Percentiles rank a stretch among this genome's conserved stretches.
These are phyloP conservation scores for Phialophora macrospora DNA, from an alignment of 2,329 filamentous ascomycete genomes.

Conservation along the genomic window DNA sequence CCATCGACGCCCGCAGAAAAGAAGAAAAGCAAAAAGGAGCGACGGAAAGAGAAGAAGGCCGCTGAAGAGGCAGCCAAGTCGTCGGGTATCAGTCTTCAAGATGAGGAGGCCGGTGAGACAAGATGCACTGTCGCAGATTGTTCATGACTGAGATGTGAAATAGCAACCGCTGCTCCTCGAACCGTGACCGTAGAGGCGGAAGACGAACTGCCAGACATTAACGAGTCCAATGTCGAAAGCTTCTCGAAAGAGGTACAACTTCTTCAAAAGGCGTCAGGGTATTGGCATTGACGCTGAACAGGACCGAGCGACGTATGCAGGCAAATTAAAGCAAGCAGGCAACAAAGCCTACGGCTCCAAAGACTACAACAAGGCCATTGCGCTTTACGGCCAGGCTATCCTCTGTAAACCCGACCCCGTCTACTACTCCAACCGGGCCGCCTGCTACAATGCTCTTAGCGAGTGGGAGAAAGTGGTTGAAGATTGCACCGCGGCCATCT, in stretches of 20 bases:
- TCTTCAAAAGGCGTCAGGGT: constrained; percentile 13
- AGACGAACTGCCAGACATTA: constrained; percentile 72
- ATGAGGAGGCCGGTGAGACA: constrained; percentile 43
- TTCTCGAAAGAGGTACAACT: constrained; percentile 53
- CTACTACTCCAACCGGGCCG: constrained; percentile 98
- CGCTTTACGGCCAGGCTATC: constrained; percentile 93
- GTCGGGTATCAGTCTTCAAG: constrained; percentile 42
- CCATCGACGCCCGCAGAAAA: constrained; percentile 52
- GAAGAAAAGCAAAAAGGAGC: constrained; percentile 88
- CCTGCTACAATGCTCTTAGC: constrained; percentile 91
- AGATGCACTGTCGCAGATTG: neutral
- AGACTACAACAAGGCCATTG: constrained; percentile 91
- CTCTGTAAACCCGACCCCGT: constrained; percentile 96
- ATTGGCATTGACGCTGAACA: constrained; percentile 46
- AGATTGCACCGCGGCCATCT: constrained; percentile 92
- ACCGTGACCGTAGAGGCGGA: constrained; percentile 47
- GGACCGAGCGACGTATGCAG: constrained; percentile 83
- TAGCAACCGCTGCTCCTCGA: constrained; percentile 31
- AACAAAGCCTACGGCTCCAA: constrained; percentile 97
- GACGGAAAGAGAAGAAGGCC: constrained; percentile 82
- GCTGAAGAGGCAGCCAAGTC: constrained; percentile 56
- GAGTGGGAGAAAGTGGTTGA: constrained; percentile 97
- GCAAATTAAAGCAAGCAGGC: constrained; percentile 89
- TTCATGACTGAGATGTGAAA: constrained; percentile 13
- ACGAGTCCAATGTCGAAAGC: constrained; percentile 54